Evolutionary conservation across 1,284 basidiomycete genomes (phyloP).

Genomic region (Xerocomus amazonicus): DNA sequence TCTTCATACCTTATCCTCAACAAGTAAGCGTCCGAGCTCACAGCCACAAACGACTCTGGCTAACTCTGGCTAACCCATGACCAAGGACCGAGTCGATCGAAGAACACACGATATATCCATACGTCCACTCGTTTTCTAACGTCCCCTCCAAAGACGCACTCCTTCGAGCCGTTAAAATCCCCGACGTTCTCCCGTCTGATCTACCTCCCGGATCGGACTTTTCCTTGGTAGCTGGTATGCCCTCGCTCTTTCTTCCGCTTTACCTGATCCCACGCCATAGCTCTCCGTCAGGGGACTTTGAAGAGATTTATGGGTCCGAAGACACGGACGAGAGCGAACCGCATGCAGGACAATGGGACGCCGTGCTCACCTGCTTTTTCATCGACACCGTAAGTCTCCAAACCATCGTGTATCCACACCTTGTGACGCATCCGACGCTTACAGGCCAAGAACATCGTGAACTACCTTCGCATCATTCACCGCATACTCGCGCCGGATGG

Average conservation of each 20-base stretch:
- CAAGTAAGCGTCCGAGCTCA: constrained; percentile 42
- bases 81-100: constrained; percentile 62
- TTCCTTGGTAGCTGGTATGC: constrained; percentile 77
- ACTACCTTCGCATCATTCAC: constrained; percentile 83
- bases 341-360: constrained; percentile 80
- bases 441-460: constrained; percentile 89
- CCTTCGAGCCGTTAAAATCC: constrained; percentile 67
- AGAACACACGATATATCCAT: constrained; percentile 79
- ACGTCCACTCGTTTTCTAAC: constrained; percentile 89
- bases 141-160: constrained; percentile 56
- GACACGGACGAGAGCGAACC: constrained; percentile 48
- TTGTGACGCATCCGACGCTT: neutral
- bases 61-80: neutral
- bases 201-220: constrained; percentile 66
- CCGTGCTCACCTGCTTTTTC: constrained; percentile 95
- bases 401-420: neutral
- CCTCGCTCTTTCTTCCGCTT: neutral
- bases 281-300: constrained; percentile 70
- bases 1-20: constrained; percentile 82
- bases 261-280: neutral
- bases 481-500: constrained; percentile 77
- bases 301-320: constrained; percentile 80
- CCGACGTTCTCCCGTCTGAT: constrained; percentile 78
- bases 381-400: constrained; percentile 76
- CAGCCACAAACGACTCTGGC: neutral